Percentiles rank a stretch among this genome's conserved stretches.
phyloP scores from a whole-genome alignment of 495 filamentous ascomycete genomes.

The Acidiella bohemica region DNA sequence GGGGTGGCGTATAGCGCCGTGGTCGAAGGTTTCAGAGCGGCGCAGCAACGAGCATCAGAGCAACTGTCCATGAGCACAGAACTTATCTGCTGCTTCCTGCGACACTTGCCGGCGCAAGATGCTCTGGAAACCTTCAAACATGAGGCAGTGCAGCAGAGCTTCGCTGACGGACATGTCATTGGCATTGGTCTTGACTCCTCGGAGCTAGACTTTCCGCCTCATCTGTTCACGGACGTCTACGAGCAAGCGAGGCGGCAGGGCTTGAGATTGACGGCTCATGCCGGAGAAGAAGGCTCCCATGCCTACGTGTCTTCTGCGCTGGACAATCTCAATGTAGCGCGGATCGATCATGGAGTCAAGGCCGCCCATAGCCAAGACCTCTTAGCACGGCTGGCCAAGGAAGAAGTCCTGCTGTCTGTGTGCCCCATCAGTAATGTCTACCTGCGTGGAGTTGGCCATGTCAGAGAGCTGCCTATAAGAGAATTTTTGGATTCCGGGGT shows the following conservation, averaged over 20 bases:
- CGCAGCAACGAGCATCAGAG: constrained; percentile 44
- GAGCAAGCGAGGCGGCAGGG: constrained; percentile 35
- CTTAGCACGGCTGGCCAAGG: constrained; percentile 41
- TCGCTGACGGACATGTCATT: constrained; percentile 38
- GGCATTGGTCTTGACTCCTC: constrained; percentile 57
- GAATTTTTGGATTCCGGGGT: constrained; percentile 49
- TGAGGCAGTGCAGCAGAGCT: constrained; percentile 37
- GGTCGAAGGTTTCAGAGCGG: constrained; percentile 44
- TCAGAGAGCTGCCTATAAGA: constrained; percentile 50
- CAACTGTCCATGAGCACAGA: constrained; percentile 49
- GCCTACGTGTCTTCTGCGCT: constrained; percentile 52
- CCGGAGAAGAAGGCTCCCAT: constrained; percentile 61
- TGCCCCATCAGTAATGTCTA: constrained; percentile 65
- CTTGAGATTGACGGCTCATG: constrained; percentile 53
- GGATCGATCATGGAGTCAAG: constrained; percentile 63
- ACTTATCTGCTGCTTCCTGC: constrained; percentile 49
- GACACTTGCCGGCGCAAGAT: constrained; percentile 48
- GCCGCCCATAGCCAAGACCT: constrained; percentile 48
- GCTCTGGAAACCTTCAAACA: constrained; percentile 37
- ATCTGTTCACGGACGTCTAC: constrained; percentile 49
- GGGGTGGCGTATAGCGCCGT: constrained; percentile 48
- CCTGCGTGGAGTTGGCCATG: constrained; percentile 42
- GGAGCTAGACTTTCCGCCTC: constrained; percentile 50
- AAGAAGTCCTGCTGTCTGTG: constrained; percentile 48
- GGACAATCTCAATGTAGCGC: constrained; percentile 39